Base-by-base conservation (phyloP, 2,329 filamentous ascomycete species). In the Aspergillus persii region DNA sequence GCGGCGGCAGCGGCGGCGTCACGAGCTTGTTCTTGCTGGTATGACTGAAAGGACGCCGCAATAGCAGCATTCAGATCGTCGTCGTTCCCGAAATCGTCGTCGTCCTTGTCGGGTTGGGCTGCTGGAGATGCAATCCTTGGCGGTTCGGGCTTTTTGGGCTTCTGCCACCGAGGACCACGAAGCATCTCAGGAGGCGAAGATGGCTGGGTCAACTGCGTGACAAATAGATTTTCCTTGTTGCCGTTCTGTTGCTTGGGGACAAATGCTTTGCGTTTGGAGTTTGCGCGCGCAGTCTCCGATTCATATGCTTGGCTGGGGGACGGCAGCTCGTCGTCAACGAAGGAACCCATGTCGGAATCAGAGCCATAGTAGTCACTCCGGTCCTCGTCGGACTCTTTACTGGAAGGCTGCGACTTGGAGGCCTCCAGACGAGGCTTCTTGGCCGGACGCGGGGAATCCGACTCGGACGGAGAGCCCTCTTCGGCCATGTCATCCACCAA, bases 161-260 rank as follows among this genome's bases (percentile, higher is more conserved):
- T 81, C 61, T 76, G 80, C 77, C 81, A 84, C 58, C 81, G 77
- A 9, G 81, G 78, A 1, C 81, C 80, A 62, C 81, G 77, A 56
- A 83, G 80, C 60, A 77, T 72, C 53, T 81, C 82, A 2, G 82
- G 82, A 60, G 80, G 82, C 1, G 81, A 83, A 55, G 72, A 71
- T 44, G 79, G 76, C 54, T 79, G 78, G 4, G 79, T 80, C 49
- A 80, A 71, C 62, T 81, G 79, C 0, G 78, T 81, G 18, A 81
- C 78, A 57, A 80, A 81, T 3, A 76, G 76, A 54, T 80, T 75
- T 36, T 77, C 73, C 54, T 75, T 76, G 4, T 71, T 58, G n/a
- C 71, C 74, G 12, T 62, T 71, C 51, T 72, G 70, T 52, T 72
- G 70, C 58, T 76, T 79, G 4, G 79, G 74, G 4, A 78, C 70